A percentile compares a stretch with the other conserved stretches of the same genome.
These are phyloP conservation scores for Adansonia madagascariensis DNA, from an alignment of 441 rosid species.

Conservation along the genomic window DNA sequence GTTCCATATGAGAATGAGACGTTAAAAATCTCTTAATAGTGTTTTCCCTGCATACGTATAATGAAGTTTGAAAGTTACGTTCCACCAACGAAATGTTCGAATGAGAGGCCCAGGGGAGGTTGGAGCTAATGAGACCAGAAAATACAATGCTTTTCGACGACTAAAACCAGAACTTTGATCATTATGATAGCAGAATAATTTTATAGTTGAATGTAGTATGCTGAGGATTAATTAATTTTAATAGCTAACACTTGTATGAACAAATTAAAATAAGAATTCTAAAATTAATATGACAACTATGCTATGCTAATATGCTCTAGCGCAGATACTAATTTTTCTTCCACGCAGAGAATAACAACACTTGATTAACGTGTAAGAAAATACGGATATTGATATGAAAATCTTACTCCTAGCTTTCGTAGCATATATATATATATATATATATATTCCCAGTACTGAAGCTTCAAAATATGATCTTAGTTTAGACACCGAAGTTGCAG, in stretches of 20 bases:
- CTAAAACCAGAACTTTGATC: too few relatives aligned
- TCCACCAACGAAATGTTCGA: too few relatives aligned
- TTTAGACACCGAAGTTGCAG: constrained; percentile 80
- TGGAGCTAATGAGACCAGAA: background rate
- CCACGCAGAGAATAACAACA: background rate
- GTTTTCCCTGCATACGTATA: too few relatives aligned
- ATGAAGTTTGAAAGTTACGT: too few relatives aligned
- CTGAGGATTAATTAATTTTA: constrained; percentile 23
- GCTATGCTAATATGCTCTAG: background rate
- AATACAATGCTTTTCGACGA: too few relatives aligned
- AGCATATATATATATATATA: too few relatives aligned
- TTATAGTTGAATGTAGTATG: constrained; percentile 18
- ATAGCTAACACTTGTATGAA: too few relatives aligned
- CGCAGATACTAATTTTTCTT: background rate
- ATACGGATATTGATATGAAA: background rate
- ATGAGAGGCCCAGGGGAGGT: background rate
- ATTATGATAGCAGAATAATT: background rate
- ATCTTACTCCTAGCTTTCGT: background rate
- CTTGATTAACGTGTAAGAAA: constrained; percentile 18
- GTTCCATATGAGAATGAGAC: too few relatives aligned
- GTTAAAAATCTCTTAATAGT: too few relatives aligned
- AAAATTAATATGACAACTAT: background rate
- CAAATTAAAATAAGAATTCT: constrained; percentile 15
- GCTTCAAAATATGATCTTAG: too few relatives aligned
- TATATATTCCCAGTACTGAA: too few relatives aligned